These are phyloP conservation scores for Combretum micranthum DNA, from an alignment of 345 rosid genomes.

Conservation along the genomic window DNA sequence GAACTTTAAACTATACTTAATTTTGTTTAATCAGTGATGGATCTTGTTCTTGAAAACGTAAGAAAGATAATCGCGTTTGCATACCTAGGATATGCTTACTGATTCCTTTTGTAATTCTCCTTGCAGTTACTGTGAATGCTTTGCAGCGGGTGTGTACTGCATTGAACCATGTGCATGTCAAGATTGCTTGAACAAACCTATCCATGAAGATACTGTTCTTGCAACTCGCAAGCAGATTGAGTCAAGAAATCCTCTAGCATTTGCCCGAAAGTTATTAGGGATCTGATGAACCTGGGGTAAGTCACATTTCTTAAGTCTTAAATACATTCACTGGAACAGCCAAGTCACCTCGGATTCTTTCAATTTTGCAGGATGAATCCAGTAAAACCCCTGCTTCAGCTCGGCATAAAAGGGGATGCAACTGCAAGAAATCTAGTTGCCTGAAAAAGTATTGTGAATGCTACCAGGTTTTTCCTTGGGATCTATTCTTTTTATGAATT, in stretches of 20 bases:
- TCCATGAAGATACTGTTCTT: constrained; percentile 84
- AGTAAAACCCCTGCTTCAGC: constrained; percentile 92
- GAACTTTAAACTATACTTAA: too few relatives aligned
- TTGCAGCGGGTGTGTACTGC: constrained; percentile 97
- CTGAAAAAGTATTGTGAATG: constrained; percentile 98
- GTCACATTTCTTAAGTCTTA: constrained; percentile 5
- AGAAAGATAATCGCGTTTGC: background rate
- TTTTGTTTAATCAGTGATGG: too few relatives aligned
- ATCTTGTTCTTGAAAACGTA: background rate
- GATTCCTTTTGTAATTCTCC: background rate
- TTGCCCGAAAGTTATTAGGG: constrained; percentile 95
- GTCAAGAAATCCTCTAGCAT: constrained; percentile 95
- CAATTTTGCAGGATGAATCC: constrained; percentile 57
- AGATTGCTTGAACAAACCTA: constrained; percentile 93
- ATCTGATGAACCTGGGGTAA: constrained; percentile 65
- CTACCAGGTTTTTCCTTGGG: constrained; percentile 67
- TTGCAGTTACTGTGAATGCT: constrained; percentile 89
- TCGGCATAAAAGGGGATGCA: constrained; percentile 95
- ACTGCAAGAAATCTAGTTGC: constrained; percentile 95
- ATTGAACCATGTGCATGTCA: constrained; percentile 90
- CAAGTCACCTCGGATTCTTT: constrained; percentile 5
- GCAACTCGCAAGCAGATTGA: constrained; percentile 96
- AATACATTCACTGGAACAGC: constrained; percentile 4
- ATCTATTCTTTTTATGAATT: background rate
- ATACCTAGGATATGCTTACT: background rate